Evolutionary conservation across 2,329 filamentous ascomycete species (phyloP), one percentile per base, ranked within the genome.

Genomic region (Fusarium pseudoanthophilum): DNA sequence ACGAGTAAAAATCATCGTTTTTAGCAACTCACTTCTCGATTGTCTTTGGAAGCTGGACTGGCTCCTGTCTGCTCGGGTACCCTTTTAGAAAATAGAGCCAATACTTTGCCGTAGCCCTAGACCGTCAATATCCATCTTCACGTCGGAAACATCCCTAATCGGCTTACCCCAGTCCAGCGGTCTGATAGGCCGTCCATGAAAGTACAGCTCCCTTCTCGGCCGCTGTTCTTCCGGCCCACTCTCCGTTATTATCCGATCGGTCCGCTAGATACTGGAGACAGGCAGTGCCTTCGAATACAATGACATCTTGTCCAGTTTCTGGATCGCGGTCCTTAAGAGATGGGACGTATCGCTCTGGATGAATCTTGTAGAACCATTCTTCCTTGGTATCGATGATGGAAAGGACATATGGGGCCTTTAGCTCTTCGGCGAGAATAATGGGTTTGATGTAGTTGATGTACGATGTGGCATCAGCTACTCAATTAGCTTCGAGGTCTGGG

Each of bases 101-200:
- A 13, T 49, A 49, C 28, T 49, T 49, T n/a, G 46, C 46, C 21
- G 46, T 49, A n/a, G 46, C 46, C 28, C 46, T 49, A 7, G 10
- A 49, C 14, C 13, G 8, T 32, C n/a, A 49, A 15, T 7, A 5
- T 24, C 1, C 10, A 30, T 49, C 21, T 9, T 49, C 20, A 13
- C 4, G 1, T 16, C 4, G 2, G 20, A 32, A 7, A 18, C 15
- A 18, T 49, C 4, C 4, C 15, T 4, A 6, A 30, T 16, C 28
- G 20, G 15, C 46, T 9, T 49, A 49, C 46, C 46, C 46, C 7
- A 49, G 10, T 11, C 46, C 46, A 24, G 46, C 46, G 28, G 46
- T 49, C 46, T 49, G 46, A 32, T 49, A 49, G 15, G 46, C 46
- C 46, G 46, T 49, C 46, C 46, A 49, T 18, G 46, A 49, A 49